Evolutionary conservation across 768 basidiomycete genomes (phyloP).

Genomic region (Cantharellus anzutake): DNA sequence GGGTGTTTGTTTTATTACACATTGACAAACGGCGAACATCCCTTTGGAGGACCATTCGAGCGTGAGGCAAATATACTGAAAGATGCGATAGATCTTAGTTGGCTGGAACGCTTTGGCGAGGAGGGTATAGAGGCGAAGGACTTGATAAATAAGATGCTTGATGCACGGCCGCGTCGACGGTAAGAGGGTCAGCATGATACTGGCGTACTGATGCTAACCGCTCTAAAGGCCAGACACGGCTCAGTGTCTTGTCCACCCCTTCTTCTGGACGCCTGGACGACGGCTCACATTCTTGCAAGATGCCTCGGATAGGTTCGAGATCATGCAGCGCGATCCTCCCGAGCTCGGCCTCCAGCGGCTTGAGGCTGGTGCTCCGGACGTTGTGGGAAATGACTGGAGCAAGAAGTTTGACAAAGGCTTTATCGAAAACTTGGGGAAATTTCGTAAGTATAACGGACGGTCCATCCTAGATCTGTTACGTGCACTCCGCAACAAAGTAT

Average conservation of each 20-base stretch:
- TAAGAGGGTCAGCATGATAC: conserved; percentile 16
- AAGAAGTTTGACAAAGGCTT: conserved; percentile 70
- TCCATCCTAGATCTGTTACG: conserved; percentile 84
- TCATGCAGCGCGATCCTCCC: conserved; percentile 85
- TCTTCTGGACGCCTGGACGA: conserved; percentile 85
- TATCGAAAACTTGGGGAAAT: conserved; percentile 90
- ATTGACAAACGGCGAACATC: conserved; percentile 77
- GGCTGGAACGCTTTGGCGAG: conserved; percentile 68
- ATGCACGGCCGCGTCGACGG: conserved; percentile 57
- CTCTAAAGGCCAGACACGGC: conserved; percentile 61
- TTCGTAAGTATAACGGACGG: conserved; percentile 85
- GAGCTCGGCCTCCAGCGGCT: conserved; percentile 56
- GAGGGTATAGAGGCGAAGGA: conserved; percentile 83
- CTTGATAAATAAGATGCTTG: conserved; percentile 62
- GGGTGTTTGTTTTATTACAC: conserved; percentile 93
- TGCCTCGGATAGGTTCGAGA: conserved; percentile 92
- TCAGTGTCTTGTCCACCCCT: conserved; percentile 78
- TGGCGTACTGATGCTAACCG: not conserved
- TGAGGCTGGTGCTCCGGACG: conserved; percentile 44
- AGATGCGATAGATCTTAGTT: conserved; percentile 48
- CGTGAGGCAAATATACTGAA: conserved; percentile 87
- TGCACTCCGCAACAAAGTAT: conserved; percentile 86
- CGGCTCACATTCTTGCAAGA: conserved; percentile 91
- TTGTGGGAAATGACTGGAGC: conserved; percentile 89
- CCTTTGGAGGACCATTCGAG: conserved; percentile 85